Evolutionary conservation across 306 rosid genomes (phyloP).

Genomic region (Lupinus albus): DNA sequence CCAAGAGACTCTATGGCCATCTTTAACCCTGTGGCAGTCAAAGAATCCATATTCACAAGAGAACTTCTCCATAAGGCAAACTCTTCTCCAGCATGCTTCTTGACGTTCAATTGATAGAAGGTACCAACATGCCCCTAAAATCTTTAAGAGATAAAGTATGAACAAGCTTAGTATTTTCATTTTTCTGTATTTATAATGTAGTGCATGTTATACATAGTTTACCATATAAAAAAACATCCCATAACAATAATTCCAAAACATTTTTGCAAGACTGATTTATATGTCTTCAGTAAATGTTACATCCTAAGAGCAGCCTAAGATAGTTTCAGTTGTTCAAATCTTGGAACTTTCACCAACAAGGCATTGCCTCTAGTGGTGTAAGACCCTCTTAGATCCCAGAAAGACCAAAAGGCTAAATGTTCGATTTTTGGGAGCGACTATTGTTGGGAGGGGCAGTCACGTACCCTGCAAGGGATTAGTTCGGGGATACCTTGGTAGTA

Average conservation of each 20-base stretch:
- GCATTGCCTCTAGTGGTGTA: no score
- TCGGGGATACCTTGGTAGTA: no score
- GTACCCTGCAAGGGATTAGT: no score
- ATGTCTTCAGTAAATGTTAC: background rate
- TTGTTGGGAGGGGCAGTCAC: no score
- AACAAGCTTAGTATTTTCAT: constrained; percentile 1
- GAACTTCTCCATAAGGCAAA: constrained; percentile 50
- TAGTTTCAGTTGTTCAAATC: background rate
- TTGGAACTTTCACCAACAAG: no score
- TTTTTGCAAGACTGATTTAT: background rate
- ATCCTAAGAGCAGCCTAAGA: background rate
- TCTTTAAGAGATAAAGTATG: constrained; percentile 44
- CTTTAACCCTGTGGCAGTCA: constrained; percentile 55
- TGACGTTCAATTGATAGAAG: constrained; percentile 80
- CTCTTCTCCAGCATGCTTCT: constrained; percentile 91
- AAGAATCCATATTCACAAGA: constrained; percentile 60
- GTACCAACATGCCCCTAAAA: constrained; percentile 96
- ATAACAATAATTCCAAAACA: background rate
- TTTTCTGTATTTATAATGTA: background rate
- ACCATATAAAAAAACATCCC: background rate
- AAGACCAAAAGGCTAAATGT: no score
- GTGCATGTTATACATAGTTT: constrained; percentile 1
- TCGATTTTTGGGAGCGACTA: no score
- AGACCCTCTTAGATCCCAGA: no score
- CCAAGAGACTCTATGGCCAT: constrained; percentile 60